Evolutionary conservation across 345 rosid genomes (phyloP), one percentile per base, ranked within the genome.

Genomic region (Eucalyptus pumila): DNA sequence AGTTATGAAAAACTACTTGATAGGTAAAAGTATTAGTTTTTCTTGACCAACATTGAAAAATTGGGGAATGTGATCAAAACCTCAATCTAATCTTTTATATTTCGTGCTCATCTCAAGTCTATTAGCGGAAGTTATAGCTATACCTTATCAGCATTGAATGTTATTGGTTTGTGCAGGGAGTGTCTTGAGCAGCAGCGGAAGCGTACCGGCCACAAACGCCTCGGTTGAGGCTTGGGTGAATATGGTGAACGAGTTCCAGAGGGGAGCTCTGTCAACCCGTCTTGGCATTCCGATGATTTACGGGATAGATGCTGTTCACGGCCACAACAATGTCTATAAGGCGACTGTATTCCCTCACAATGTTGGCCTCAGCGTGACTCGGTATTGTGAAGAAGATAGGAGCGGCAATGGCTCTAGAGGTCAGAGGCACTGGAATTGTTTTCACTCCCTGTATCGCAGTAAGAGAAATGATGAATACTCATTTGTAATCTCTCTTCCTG

Each of bases 271-370:
- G 56, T 95, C 98, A 1, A 95, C 95, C 30, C 95, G 96, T 32
- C 94, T 97, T 9, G 96, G 96, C 26, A 97, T 95, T 88, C 98
- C 97, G 0, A 95, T 96, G 96, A 95, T 96, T 81, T 97, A 96
- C 27, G 99, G 99, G 30, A 97, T 97, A 26, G 99, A 97, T 91
- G 97, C 99, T 69, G 99, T 97, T 90, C 99, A 97, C 23, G 99
- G 99, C 85, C 96, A 97, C 93, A 96, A 96, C 93, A 96, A 93
- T 58, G 99, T 96, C 34, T 96, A 95, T 42, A 94, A 94, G 6
- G 96, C 99, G 51, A 96, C 98, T n/a, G 94, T 97, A 87, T 97
- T 97, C 89, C 98, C 99, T 5, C 99, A 97, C 86, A 97, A 97
- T 83, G 90, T 96, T 15, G 99, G 97, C 14, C 97, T 97, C 87